phyloP scores from a whole-genome alignment of 805 yeast genomes.

The Grigorovia humatica region DNA sequence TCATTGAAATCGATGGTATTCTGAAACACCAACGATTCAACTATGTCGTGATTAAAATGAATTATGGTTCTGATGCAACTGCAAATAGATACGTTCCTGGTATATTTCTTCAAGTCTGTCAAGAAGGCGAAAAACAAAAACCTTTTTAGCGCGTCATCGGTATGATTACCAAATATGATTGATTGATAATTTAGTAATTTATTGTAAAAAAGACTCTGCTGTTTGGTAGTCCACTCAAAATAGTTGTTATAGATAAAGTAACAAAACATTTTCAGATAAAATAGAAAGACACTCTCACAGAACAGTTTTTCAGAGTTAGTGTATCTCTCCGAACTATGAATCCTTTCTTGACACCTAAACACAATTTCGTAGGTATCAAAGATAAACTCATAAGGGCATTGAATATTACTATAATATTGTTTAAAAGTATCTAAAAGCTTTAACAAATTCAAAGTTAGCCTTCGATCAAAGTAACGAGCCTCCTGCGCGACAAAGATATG shows the following conservation, averaged over 20 bases:
- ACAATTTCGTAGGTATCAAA: neutral
- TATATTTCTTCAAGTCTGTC: neutral
- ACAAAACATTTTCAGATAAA: neutral
- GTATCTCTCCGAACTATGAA: neutral
- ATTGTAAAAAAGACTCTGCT: neutral
- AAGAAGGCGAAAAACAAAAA: neutral
- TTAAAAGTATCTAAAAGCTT: constrained; percentile 1
- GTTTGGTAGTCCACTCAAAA: neutral
- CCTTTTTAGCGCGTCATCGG: neutral
- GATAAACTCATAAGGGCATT: neutral
- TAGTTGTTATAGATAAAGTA: neutral
- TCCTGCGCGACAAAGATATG: neutral
- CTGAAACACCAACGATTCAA: neutral
- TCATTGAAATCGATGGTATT: neutral
- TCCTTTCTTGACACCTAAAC: neutral
- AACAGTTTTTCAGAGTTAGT: neutral
- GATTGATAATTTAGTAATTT: neutral
- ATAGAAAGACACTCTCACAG: neutral
- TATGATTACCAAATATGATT: neutral
- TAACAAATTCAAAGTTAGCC: neutral
- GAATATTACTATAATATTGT: neutral
- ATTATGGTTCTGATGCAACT: neutral
- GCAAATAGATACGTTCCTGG: neutral
- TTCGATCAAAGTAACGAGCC: neutral
- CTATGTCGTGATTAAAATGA: neutral